Conservation (phyloP, 306 rosid species). For the Hippophae gyantsensis region DNA sequence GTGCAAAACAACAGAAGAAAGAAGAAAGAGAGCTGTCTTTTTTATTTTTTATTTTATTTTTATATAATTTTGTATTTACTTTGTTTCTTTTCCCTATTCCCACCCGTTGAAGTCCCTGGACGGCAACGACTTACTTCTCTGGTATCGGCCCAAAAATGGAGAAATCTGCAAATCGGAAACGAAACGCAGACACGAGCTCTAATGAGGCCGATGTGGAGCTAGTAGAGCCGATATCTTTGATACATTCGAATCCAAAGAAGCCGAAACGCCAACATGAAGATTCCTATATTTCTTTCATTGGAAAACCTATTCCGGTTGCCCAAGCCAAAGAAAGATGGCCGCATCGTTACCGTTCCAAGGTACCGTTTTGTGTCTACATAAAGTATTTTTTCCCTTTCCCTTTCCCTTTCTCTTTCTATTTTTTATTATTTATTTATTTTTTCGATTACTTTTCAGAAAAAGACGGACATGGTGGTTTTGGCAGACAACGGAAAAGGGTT, state of each 20-base stretch:
- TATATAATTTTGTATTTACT: no score
- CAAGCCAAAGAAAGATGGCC: conserved; percentile 7
- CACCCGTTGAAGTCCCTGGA: no score
- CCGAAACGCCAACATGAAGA: conserved; percentile 5
- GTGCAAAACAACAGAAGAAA: no score
- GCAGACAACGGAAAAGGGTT: background rate
- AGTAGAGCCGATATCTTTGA: background rate
- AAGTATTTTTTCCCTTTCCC: no score
- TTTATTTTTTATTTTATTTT: no score
- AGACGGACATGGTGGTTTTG: background rate
- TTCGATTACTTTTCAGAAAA: no score
- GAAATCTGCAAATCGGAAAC: no score
- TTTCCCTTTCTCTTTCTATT: background rate
- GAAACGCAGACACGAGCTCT: no score
- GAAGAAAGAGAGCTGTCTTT: no score
- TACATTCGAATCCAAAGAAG: background rate
- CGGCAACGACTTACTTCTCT: no score
- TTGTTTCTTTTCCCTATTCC: no score
- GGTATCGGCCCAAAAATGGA: no score
- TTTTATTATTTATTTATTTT: background rate
- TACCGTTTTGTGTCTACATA: background rate
- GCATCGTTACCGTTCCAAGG: conserved; percentile 4
- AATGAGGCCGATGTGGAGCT: background rate
- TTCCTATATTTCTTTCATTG: conserved; percentile 7
- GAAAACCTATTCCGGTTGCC: conserved; percentile 3